Evolutionary conservation across 495 filamentous ascomycete genomes (phyloP).

Genomic region (Trichoderma parareesei): DNA sequence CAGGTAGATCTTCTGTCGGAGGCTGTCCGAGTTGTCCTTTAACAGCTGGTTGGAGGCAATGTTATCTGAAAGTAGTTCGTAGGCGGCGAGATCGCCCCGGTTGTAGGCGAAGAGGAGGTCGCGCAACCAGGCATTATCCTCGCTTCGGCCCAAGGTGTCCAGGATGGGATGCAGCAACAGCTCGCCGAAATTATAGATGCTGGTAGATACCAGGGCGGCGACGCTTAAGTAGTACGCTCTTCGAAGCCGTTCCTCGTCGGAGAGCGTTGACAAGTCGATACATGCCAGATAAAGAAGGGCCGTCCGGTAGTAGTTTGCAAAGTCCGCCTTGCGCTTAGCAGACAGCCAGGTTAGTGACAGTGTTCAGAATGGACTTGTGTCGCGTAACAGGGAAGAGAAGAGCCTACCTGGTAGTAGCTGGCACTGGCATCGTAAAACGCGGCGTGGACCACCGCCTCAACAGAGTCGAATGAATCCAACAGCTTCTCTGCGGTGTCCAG

Average conservation of each 20-base stretch:
- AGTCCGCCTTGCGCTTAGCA: constrained; percentile 61
- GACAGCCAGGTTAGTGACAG: background rate
- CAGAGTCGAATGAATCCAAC: constrained; percentile 85
- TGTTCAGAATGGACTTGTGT: background rate
- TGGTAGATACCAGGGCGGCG: constrained; percentile 83
- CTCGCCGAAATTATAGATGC: constrained; percentile 99
- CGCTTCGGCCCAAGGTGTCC: constrained; percentile 57
- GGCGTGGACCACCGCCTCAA: constrained; percentile 93
- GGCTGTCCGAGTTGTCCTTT: constrained; percentile 65
- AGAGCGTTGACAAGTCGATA: constrained; percentile 71
- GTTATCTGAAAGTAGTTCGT: constrained; percentile 69
- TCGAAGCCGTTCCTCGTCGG: constrained; percentile 58
- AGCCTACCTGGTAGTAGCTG: constrained; percentile 71
- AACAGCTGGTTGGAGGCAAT: constrained; percentile 73
- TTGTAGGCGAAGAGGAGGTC: constrained; percentile 97
- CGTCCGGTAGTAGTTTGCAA: constrained; percentile 92
- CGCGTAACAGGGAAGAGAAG: constrained; percentile 18
- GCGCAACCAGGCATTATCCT: constrained; percentile 68
- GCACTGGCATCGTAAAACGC: constrained; percentile 95
- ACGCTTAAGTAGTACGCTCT: constrained; percentile 90
- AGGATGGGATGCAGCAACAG: constrained; percentile 95
- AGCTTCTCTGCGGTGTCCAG: constrained; percentile 80
- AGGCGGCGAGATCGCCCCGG: constrained; percentile 82
- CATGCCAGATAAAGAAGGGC: constrained; percentile 97
- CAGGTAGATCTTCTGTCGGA: constrained; percentile 96